Conservation (phyloP, 108 stramenopile genomes). For the Nitzschia sp. region DNA sequence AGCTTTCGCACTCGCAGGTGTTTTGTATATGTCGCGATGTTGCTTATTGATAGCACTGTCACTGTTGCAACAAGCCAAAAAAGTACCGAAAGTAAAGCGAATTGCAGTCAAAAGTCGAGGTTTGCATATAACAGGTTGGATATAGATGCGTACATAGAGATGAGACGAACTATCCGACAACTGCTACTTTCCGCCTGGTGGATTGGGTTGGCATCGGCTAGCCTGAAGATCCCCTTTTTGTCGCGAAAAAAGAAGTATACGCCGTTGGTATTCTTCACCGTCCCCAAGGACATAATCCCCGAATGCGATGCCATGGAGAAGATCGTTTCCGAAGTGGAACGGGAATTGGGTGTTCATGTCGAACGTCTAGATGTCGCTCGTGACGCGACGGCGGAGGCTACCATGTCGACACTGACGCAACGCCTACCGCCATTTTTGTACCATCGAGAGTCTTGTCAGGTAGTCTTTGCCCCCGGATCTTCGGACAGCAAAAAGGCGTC, state of each 20-base stretch:
- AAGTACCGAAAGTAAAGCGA: too few relatives aligned
- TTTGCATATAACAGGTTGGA: too few relatives aligned
- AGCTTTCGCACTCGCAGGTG: too few relatives aligned
- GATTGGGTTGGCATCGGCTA: conserved; percentile 2
- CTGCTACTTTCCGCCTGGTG: neutral
- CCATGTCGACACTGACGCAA: conserved; percentile 33
- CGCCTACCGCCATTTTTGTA: conserved; percentile 61
- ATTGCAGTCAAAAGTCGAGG: too few relatives aligned
- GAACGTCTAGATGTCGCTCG: conserved; percentile 67
- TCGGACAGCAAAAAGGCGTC: neutral
- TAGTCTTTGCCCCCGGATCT: conserved; percentile 26
- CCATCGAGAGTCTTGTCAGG: conserved; percentile 71
- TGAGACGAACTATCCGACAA: neutral
- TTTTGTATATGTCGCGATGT: too few relatives aligned
- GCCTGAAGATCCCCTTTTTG: conserved; percentile 39
- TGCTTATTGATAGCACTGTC: too few relatives aligned
- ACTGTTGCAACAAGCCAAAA: too few relatives aligned
- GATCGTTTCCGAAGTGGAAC: conserved; percentile 54
- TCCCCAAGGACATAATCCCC: conserved; percentile 54
- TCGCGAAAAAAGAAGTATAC: conserved; percentile 51
- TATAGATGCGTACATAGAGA: too few relatives aligned
- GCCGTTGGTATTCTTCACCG: conserved; percentile 74
- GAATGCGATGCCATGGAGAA: conserved; percentile 78
- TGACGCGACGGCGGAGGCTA: conserved; percentile 49
- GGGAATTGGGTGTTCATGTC: conserved; percentile 58